phyloP scores from a whole-genome alignment of 2,329 filamentous ascomycete species.

The Xylaria sp. region DNA sequence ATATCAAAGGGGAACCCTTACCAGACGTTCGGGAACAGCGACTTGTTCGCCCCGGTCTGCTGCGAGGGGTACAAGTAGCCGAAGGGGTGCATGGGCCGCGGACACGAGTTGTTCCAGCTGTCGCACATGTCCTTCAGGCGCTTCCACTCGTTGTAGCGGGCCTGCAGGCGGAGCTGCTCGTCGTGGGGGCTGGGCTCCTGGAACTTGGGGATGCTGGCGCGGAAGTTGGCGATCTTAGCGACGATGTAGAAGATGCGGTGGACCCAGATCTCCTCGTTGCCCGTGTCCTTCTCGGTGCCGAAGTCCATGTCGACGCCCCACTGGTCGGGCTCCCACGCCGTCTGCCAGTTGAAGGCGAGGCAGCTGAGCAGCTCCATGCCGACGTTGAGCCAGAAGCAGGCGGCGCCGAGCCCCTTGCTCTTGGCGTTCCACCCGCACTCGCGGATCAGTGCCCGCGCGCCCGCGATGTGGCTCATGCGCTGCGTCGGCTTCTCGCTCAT shows the following conservation, averaged over 20 bases:
- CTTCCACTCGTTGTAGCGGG: conserved; percentile 76
- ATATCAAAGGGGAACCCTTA: conserved; percentile 43
- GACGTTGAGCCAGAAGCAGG: conserved; percentile 94
- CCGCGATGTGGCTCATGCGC: conserved; percentile 87
- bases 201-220: conserved; percentile 67
- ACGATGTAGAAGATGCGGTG: conserved; percentile 88
- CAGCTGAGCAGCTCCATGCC: conserved; percentile 89
- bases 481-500: conserved; percentile 81
- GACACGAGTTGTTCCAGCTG: conserved; percentile 77
- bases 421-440: conserved; percentile 87
- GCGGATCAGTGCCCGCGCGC: conserved; percentile 81
- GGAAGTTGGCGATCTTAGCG: conserved; percentile 84
- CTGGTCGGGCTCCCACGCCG: conserved; percentile 85
- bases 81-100: conserved; percentile 84
- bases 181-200: conserved; percentile 62
- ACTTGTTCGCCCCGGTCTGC: conserved; percentile 55
- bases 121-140: conserved; percentile 80
- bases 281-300: conserved; percentile 39
- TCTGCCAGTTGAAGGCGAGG: conserved; percentile 82
- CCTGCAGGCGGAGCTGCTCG: conserved; percentile 65
- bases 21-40: conserved; percentile 86
- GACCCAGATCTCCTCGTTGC: conserved; percentile 82
- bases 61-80: conserved; percentile 73
- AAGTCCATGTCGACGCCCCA: conserved; percentile 88
- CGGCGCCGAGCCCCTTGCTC: conserved; percentile 76